Percentiles rank a stretch among this genome's conserved stretches.
phyloP scores from a whole-genome alignment of 192 early-diverging fungal species.

The Backusella liffmaniae region DNA sequence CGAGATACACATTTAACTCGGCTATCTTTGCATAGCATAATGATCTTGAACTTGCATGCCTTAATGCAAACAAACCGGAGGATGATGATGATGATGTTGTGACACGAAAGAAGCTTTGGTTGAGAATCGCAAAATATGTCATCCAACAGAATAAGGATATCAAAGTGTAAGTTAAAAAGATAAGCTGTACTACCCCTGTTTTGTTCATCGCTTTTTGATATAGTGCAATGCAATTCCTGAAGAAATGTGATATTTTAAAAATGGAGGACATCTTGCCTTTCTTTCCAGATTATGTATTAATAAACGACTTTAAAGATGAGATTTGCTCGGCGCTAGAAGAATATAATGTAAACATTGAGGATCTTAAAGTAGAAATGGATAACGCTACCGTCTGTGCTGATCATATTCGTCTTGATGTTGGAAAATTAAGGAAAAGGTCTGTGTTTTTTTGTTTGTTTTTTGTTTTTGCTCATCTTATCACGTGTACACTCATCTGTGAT shows the following conservation, averaged over 20 bases:
- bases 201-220: neutral
- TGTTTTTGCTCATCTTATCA: neutral
- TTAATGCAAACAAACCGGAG: constrained; percentile 90
- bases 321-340: constrained; percentile 89
- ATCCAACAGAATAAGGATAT: constrained; percentile 84
- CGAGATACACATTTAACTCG: neutral
- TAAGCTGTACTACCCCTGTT: neutral
- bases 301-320: constrained; percentile 96
- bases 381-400: constrained; percentile 90
- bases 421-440: constrained; percentile 75
- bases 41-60: constrained; percentile 86
- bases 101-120: constrained; percentile 84
- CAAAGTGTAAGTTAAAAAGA: constrained; percentile 53
- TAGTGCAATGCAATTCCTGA: constrained; percentile 84
- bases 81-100: constrained; percentile 71
- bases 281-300: constrained; percentile 96
- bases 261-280: constrained; percentile 96
- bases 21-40: constrained; percentile 48
- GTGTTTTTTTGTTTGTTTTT: neutral
- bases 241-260: constrained; percentile 77
- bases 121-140: constrained; percentile 90
- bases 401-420: constrained; percentile 87
- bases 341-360: constrained; percentile 86
- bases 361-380: constrained; percentile 90
- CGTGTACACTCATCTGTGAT: neutral